Evolutionary conservation across 2,329 filamentous ascomycete genomes (phyloP).

Genomic region (Neopestalotiopsis rosae): DNA sequence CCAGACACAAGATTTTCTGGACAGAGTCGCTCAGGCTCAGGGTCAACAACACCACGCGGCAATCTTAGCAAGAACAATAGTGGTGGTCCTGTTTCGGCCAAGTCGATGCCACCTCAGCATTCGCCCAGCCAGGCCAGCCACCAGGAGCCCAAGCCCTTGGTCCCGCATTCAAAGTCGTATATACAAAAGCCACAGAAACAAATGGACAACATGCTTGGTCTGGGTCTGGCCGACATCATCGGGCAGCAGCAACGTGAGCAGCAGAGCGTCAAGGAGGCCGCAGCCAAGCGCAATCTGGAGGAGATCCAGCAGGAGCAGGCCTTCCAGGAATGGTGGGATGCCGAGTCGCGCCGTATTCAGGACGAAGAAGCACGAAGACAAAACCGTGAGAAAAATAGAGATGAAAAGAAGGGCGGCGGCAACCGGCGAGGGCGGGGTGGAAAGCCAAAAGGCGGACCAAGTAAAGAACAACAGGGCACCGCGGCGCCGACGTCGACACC

Average conservation of each 20-base stretch:
- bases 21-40: constrained; percentile 45
- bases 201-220: constrained; percentile 67
- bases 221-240: constrained; percentile 88
- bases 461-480: constrained; percentile 1
- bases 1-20: constrained; percentile 69
- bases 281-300: constrained; percentile 85
- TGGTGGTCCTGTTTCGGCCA: constrained; percentile 20
- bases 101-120: constrained; percentile 21
- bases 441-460: constrained; percentile 25
- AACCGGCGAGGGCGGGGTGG: constrained; percentile 25
- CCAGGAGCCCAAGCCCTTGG: constrained; percentile 44
- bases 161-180: constrained; percentile 67
- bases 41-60: constrained; percentile 20
- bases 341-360: constrained; percentile 76
- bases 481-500: not conserved
- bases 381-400: constrained; percentile 49
- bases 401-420: constrained; percentile 35
- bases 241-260: constrained; percentile 86
- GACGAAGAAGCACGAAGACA: constrained; percentile 60
- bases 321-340: constrained; percentile 96
- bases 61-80: constrained; percentile 20
- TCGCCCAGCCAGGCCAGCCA: constrained; percentile 36
- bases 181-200: constrained; percentile 60
- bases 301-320: constrained; percentile 98
- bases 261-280: constrained; percentile 79